Conservation (phyloP, 2,329 filamentous ascomycete species). For the Exophiala aquamarina region DNA sequence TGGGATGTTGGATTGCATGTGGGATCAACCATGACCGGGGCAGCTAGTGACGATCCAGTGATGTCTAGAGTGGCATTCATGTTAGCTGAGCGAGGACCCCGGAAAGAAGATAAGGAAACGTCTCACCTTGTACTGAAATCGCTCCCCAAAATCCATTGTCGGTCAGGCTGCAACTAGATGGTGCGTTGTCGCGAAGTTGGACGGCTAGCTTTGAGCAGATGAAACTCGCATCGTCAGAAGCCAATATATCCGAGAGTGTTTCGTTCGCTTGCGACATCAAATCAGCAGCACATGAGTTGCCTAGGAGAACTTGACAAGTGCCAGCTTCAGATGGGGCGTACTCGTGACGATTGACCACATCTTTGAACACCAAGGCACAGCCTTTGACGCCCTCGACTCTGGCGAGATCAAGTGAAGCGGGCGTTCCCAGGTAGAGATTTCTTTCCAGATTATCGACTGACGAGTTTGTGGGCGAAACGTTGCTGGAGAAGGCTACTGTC, state of each 20-base stretch:
- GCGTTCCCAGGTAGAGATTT: neutral
- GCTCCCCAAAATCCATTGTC: neutral
- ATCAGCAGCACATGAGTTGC: neutral
- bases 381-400: neutral
- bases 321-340: neutral
- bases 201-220: conserved; percentile 1
- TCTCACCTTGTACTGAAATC: neutral
- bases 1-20: neutral
- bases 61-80: no score
- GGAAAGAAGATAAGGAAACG: neutral
- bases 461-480: neutral
- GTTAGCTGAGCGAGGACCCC: neutral
- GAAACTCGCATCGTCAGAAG: neutral
- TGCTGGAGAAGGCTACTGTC: neutral
- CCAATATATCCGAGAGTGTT: neutral
- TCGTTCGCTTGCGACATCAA: neutral
- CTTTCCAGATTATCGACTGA: neutral
- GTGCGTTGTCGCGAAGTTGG: neutral
- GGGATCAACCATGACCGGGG: neutral
- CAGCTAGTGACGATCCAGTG: no score
- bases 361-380: neutral
- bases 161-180: neutral
- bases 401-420: neutral
- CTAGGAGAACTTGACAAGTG: neutral
- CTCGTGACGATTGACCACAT: neutral